Conservation (phyloP, 305 asterid genomes). For the Fraxinus paxiana region DNA sequence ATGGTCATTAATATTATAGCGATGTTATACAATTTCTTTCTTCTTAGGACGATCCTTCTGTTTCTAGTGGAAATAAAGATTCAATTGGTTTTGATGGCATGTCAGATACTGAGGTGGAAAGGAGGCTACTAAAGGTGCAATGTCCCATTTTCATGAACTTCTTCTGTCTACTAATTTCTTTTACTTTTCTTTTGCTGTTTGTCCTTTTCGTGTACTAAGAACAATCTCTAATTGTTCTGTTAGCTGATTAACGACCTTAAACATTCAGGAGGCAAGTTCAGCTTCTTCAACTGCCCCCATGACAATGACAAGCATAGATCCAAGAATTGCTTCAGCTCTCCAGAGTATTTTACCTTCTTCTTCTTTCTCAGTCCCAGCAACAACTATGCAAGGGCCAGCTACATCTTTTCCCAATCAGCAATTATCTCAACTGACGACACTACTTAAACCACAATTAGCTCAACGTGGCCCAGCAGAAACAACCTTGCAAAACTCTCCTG, state of each 20-base stretch:
- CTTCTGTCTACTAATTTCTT: neutral
- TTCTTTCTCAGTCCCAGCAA: constrained; percentile 46
- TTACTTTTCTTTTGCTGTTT: constrained; percentile 16
- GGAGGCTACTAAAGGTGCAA: constrained; percentile 70
- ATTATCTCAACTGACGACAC: constrained; percentile 52
- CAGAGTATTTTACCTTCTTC: constrained; percentile 46
- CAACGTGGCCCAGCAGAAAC: constrained; percentile 59
- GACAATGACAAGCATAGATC: constrained; percentile 44
- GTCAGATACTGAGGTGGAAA: constrained; percentile 82
- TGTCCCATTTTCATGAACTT: constrained; percentile 21
- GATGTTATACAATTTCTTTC: constrained; percentile 16
- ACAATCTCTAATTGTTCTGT: constrained; percentile 13
- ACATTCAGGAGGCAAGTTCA: constrained; percentile 61
- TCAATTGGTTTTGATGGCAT: constrained; percentile 73
- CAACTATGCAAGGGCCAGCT: constrained; percentile 48
- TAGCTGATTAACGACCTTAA: constrained; percentile 12
- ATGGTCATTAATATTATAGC: constrained; percentile 5
- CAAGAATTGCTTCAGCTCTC: constrained; percentile 49
- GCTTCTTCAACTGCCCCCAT: constrained; percentile 62
- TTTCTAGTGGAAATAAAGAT: constrained; percentile 67
- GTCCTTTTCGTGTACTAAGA: constrained; percentile 12
- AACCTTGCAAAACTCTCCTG: constrained; percentile 68
- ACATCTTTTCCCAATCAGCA: constrained; percentile 56
- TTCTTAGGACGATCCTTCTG: constrained; percentile 69
- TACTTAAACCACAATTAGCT: constrained; percentile 45